phyloP scores from a whole-genome alignment of 2,329 filamentous ascomycete species.

The Pyrenophora graminea region DNA sequence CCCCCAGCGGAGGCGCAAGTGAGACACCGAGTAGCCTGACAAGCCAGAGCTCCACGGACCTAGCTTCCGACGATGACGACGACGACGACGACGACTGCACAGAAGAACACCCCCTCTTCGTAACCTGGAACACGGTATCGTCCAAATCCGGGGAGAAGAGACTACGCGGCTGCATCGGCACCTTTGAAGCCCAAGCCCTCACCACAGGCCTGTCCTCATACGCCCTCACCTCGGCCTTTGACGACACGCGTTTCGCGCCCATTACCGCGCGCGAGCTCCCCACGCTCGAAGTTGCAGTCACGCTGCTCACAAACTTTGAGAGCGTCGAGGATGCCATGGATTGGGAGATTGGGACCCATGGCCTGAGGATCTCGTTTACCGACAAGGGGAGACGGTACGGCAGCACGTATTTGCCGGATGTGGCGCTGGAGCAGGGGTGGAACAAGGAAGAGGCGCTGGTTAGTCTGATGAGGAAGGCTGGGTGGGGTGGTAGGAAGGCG shows the following conservation, averaged over 20 bases:
- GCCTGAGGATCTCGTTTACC: constrained; percentile 83
- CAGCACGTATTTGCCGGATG: constrained; percentile 89
- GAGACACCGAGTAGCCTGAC: constrained; percentile 47
- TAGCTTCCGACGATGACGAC: constrained; percentile 44
- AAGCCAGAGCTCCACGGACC: constrained; percentile 39
- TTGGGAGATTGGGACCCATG: constrained; percentile 86
- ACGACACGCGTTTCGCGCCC: constrained; percentile 65
- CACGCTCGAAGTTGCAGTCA: constrained; percentile 59
- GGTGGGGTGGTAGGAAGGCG: constrained; percentile 71
- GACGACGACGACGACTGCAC: constrained; percentile 16
- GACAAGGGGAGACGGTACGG: constrained; percentile 74
- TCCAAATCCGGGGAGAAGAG: constrained; percentile 60
- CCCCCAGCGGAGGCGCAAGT: constrained; percentile 47
- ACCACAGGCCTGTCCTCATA: constrained; percentile 12
- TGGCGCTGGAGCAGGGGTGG: constrained; percentile 92
- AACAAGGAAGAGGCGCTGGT: constrained; percentile 87
- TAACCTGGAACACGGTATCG: constrained; percentile 86
- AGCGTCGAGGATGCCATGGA: constrained; percentile 72
- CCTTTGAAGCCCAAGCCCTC: constrained; percentile 42
- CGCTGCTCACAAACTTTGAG: constrained; percentile 85
- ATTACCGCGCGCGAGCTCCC: constrained; percentile 53
- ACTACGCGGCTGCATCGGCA: constrained; percentile 94
- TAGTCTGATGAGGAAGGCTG: constrained; percentile 91
- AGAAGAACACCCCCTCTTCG: constrained; percentile 73
- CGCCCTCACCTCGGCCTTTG: constrained; percentile 54